phyloP scores from a whole-genome alignment of 73 alveolate genomes.

The Uronychia binucleata region DNA sequence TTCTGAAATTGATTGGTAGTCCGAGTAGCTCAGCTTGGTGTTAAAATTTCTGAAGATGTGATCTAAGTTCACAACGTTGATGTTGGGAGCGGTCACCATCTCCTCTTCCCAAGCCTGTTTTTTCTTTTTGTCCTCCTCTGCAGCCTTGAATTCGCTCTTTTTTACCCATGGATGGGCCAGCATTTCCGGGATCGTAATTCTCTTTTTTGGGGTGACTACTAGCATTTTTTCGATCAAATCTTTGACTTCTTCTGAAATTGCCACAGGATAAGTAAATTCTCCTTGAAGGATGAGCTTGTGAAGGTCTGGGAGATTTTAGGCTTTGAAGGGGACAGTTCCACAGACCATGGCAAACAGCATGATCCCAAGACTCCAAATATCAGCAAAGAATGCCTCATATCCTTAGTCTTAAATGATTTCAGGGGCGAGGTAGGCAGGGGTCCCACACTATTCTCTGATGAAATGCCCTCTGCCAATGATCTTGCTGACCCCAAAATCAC shows the following conservation, averaged over 20 bases:
- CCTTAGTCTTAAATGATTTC: conserved; percentile 89
- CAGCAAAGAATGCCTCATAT: conserved; percentile 86
- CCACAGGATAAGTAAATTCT: conserved; percentile 53
- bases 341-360: conserved; percentile 86
- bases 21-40: conserved; percentile 51
- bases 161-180: conserved; percentile 87
- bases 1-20: conserved; percentile 53
- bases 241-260: conserved; percentile 73
- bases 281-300: conserved; percentile 65
- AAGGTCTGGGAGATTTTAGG: conserved; percentile 79
- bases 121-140: conserved; percentile 6
- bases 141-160: conserved; percentile 26
- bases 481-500: conserved; percentile 94
- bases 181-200: conserved; percentile 82
- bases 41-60: conserved; percentile 33
- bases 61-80: conserved; percentile 55
- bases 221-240: conserved; percentile 85
- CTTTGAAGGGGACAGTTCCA: conserved; percentile 92
- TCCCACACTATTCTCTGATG: conserved; percentile 85
- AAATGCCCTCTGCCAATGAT: conserved; percentile 69
- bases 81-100: conserved; percentile 17
- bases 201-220: conserved; percentile 67
- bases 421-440: conserved; percentile 95
- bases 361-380: conserved; percentile 89
- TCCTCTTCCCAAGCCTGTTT: not conserved